Evolutionary conservation across 2,329 filamentous ascomycete genomes (phyloP), one percentile per base, ranked within the genome.

Genomic region (Colletotrichum lupini): DNA sequence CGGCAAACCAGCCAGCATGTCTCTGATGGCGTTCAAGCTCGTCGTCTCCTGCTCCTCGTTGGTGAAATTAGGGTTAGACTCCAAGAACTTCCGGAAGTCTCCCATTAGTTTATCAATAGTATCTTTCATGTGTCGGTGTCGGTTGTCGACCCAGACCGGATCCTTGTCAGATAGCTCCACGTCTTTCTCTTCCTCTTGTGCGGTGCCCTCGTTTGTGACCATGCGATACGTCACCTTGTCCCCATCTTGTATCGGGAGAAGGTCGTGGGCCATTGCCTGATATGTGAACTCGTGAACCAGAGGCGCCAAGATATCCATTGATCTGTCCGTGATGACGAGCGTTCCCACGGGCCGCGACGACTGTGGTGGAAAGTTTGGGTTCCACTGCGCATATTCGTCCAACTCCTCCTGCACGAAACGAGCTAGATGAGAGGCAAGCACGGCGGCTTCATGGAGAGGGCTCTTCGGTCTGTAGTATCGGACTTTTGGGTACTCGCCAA

Each of bases 51-150:
- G 89, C 74, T 89, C 86, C 79, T 91, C 88, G 75, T 97, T 92
- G 14, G 94, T 94, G 79, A 98, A 98, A 80, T 98, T 94, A 16
- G 95, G 94, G 80, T 99, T 98, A 74, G 97, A 92, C 56, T 92
- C 91, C 78, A 98, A 89, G 83, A 99, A 99, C 80, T 92, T 95
- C 78, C 95, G 92, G 80, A 99, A 98, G 80, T 98, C 96, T 69
- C 91, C 90, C 87, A 96, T 97, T 74, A 99, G 87, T 82, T 96
- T 97, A 79, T 96, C 94, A 78, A 98, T 95, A 3, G 97, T 97
- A 81, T 98, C 95, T 81, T 97, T 98, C 97, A 99, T 99, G 83
- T 99, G 97, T 65, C 92, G 90, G 83, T 99, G 97, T 67, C 97
- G 90, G 80, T 98, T 98, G 74, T 97, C 94, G 28, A 97, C 92